Percentiles rank a stretch among this genome's conserved stretches.
Conservation (phyloP, 305 asterid species). For the Fraxinus dipetala region DNA sequence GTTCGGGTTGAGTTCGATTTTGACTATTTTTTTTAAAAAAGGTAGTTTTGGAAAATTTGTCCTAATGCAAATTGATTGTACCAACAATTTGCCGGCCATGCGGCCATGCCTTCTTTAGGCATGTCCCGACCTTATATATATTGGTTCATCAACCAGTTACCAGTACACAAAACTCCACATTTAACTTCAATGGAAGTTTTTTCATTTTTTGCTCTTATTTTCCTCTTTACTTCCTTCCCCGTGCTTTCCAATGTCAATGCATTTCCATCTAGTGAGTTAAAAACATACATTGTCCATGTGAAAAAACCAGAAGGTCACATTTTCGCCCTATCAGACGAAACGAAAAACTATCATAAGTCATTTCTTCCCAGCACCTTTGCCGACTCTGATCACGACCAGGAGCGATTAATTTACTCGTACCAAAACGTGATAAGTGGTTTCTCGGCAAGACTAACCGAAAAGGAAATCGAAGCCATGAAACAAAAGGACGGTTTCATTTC, state of each 20-base stretch:
- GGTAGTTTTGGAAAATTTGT: not conserved
- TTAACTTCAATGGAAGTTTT: slow-evolving; percentile 12
- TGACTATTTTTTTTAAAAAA: not conserved
- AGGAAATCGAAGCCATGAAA: slow-evolving; percentile 21
- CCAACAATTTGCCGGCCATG: slow-evolving; percentile 11
- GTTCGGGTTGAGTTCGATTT: not conserved
- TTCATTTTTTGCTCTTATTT: slow-evolving; percentile 5
- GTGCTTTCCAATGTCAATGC: not conserved
- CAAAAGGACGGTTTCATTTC: slow-evolving; percentile 30
- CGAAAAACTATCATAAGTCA: slow-evolving; percentile 18
- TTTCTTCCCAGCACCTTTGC: slow-evolving; percentile 12
- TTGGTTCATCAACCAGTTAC: not conserved
- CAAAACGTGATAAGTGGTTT: slow-evolving; percentile 28
- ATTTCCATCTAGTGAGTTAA: slow-evolving; percentile 1
- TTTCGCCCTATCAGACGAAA: slow-evolving; percentile 6
- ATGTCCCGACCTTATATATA: slow-evolving; percentile 15
- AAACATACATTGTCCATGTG: slow-evolving; percentile 32
- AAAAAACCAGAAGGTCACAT: not conserved
- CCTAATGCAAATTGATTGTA: not conserved
- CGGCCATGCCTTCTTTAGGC: not conserved
- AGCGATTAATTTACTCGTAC: slow-evolving; percentile 26
- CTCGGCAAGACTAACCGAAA: slow-evolving; percentile 26
- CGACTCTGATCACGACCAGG: not conserved
- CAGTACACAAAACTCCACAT: not conserved
- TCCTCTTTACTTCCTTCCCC: slow-evolving; percentile 5